Conservation (phyloP, 225 moss, liverwort and hornwort genomes). For the Takakia lepidozioides region DNA sequence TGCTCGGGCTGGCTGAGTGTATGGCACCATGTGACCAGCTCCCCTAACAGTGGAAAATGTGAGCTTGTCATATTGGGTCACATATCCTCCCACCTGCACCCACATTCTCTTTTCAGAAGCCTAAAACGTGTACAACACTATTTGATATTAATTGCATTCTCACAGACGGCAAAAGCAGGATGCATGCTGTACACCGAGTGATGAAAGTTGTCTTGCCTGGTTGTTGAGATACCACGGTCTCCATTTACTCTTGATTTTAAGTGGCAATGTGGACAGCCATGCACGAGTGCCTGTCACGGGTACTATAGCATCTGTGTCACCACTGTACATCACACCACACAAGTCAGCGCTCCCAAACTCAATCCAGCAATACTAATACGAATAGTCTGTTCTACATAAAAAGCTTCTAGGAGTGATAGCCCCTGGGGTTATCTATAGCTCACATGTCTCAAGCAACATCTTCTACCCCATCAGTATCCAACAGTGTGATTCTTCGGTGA, state of each 20-base stretch:
- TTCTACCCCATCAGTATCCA: too few species aligned
- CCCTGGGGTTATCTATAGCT: too few species aligned
- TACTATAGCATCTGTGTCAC: constrained; percentile 90
- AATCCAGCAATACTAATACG: too few species aligned
- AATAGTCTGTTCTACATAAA: too few species aligned
- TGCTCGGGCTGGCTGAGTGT: constrained; percentile 83
- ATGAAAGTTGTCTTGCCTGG: constrained; percentile 27
- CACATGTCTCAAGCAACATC: too few species aligned
- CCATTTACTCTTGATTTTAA: constrained; percentile 59
- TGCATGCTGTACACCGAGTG: too few species aligned
- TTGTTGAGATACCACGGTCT: constrained; percentile 61
- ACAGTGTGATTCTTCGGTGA: too few species aligned
- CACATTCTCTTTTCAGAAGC: not conserved
- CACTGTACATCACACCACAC: constrained; percentile 39
- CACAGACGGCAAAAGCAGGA: too few species aligned
- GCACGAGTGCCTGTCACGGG: constrained; percentile 85
- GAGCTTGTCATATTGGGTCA: constrained; percentile 76
- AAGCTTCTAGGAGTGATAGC: too few species aligned
- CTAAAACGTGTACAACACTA: too few species aligned
- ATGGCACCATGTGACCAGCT: constrained; percentile 97
- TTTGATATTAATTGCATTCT: too few species aligned
- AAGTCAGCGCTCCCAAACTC: too few species aligned
- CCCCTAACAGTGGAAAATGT: constrained; percentile 86
- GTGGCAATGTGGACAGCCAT: constrained; percentile 63
- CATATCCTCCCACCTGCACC: constrained; percentile 84